Evolutionary conservation across 805 yeast genomes (phyloP).

Genomic region (Crinitomyces ghanaensis): DNA sequence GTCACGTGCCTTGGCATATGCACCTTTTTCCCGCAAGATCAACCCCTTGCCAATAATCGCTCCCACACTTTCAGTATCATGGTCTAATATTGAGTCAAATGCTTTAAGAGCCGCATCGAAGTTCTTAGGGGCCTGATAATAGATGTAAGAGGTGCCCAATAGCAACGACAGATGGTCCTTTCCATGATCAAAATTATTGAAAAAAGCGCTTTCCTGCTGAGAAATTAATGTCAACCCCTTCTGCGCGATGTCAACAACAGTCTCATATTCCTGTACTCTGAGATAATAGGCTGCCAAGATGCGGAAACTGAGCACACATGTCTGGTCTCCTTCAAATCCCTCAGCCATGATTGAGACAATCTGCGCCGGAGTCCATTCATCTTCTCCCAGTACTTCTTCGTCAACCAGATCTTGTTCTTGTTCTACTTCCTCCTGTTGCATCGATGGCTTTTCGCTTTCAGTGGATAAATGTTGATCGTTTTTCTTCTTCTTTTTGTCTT

Average conservation of each 20-base stretch:
- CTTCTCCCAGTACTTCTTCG: conserved; percentile 16
- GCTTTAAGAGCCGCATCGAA: conserved; percentile 60
- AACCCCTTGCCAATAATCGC: conserved; percentile 78
- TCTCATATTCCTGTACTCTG: conserved; percentile 49
- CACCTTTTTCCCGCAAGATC: conserved; percentile 56
- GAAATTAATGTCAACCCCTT: conserved; percentile 42
- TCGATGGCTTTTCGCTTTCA: conserved; percentile 16
- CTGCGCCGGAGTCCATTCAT: conserved; percentile 32
- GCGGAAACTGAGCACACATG: conserved; percentile 50
- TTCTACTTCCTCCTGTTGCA: conserved; percentile 1
- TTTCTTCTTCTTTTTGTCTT: conserved; percentile 9
- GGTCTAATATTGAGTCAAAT: conserved; percentile 49
- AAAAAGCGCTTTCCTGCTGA: conserved; percentile 30
- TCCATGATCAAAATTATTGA: conserved; percentile 37
- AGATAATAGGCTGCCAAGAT: conserved; percentile 51
- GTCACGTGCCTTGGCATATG: conserved; percentile 41
- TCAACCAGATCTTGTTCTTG: conserved; percentile 5
- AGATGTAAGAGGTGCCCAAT: conserved; percentile 67
- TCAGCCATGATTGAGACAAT: conserved; percentile 39
- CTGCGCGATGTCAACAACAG: conserved; percentile 49
- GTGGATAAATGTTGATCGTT: neutral
- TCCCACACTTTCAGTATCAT: conserved; percentile 35
- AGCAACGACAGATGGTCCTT: conserved; percentile 49
- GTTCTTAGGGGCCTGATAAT: conserved; percentile 85
- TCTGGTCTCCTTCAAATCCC: conserved; percentile 32